phyloP scores from a whole-genome alignment of 2,329 filamentous ascomycete species.

The Aspergillus luchuensis region DNA sequence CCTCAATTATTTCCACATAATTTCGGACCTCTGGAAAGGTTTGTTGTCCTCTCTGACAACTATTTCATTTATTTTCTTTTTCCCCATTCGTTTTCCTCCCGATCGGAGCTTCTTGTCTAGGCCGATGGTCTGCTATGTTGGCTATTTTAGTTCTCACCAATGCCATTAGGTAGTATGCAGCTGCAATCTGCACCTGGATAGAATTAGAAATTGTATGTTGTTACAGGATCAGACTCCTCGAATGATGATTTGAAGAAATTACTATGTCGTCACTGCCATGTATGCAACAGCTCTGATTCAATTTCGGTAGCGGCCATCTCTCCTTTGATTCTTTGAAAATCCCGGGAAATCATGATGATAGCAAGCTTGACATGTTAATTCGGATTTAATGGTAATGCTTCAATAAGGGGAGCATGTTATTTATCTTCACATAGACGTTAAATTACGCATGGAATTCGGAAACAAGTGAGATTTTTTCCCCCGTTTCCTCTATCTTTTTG shows the following conservation, averaged over 20 bases:
- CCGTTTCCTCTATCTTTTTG: too few relatives aligned
- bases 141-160: neutral
- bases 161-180: neutral
- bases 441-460: neutral
- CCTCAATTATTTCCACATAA: neutral
- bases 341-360: neutral
- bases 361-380: neutral
- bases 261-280: neutral
- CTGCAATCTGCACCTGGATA: constrained; percentile 3
- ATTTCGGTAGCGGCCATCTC: too few relatives aligned
- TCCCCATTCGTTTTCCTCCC: neutral
- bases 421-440: neutral
- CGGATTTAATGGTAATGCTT: neutral
- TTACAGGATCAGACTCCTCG: neutral
- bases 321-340: neutral
- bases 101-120: constrained; percentile 4
- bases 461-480: neutral
- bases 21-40: neutral
- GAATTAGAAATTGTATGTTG: neutral
- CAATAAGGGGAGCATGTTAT: neutral
- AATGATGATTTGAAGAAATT: neutral
- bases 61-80: neutral
- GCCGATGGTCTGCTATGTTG: neutral
- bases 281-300: neutral
- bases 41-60: neutral